Percentiles rank a stretch among this genome's conserved stretches.
phyloP scores from a whole-genome alignment of 108 stramenopile species.

The Parmales sp. region DNA sequence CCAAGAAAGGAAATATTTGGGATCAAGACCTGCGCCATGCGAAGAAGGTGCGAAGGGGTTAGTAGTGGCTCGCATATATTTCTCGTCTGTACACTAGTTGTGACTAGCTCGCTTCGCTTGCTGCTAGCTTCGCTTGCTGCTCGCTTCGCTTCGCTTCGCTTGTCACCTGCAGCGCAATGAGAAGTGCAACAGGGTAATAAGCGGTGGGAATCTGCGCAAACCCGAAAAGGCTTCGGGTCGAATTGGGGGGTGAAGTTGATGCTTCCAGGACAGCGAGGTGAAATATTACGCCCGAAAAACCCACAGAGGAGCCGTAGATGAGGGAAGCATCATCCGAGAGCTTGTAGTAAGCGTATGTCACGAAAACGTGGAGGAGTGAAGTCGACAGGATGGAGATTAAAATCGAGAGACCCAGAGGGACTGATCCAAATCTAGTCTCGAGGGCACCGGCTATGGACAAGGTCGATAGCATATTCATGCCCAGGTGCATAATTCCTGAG shows the following conservation, averaged over 20 bases:
- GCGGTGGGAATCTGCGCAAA: no score
- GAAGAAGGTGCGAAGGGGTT: no score
- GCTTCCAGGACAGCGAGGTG: conserved; percentile 65
- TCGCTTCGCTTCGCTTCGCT: no score
- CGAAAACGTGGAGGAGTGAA: conserved; percentile 37
- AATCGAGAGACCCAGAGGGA: conserved; percentile 36
- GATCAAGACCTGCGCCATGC: no score
- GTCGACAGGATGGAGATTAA: conserved; percentile 51
- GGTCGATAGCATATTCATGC: conserved; percentile 76
- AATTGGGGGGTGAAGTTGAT: neutral
- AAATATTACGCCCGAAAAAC: conserved; percentile 73
- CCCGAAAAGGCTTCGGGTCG: no score
- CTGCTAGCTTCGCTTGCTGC: no score
- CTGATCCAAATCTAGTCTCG: conserved; percentile 60
- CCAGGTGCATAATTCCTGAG: conserved; percentile 74
- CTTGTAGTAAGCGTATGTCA: conserved; percentile 33
- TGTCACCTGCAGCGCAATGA: no score
- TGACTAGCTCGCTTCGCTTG: no score
- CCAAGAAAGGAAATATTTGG: no score
- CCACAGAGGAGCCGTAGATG: conserved; percentile 57
- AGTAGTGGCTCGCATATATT: no score
- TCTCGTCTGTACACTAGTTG: no score
- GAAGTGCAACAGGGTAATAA: no score
- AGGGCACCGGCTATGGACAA: conserved; percentile 45
- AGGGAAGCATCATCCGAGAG: conserved; percentile 36